Percentiles rank a stretch among this genome's conserved stretches.
These are phyloP conservation scores for Linanthus parryae DNA, from an alignment of 148 eudicot species.

Conservation along the genomic window DNA sequence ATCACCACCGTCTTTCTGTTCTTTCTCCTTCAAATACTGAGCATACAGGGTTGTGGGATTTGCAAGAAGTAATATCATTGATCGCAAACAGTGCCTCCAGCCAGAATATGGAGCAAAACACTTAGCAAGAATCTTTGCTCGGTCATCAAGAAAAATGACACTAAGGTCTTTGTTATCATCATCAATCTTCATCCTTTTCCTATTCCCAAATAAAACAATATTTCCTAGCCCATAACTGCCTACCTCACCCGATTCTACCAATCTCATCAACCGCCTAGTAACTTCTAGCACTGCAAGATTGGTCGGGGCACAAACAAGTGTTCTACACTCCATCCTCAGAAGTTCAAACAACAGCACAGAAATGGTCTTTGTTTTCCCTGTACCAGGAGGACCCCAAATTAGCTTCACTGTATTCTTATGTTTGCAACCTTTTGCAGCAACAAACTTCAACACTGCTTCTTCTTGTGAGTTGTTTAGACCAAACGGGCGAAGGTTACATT, in stretches of 20 bases:
- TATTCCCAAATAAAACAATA: conserved; percentile 52
- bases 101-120: conserved; percentile 42
- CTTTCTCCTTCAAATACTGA: conserved; percentile 20
- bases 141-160: conserved; percentile 39
- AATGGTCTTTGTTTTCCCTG: conserved; percentile 55
- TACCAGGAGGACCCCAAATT: conserved; percentile 71
- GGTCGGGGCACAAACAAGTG: conserved; percentile 47
- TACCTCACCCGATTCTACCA: conserved; percentile 3
- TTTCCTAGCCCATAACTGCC: conserved; percentile 47
- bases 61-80: conserved; percentile 43
- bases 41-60: conserved; percentile 31
- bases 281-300: conserved; percentile 42
- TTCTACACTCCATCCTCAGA: conserved; percentile 19
- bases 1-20: not conserved
- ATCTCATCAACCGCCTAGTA: conserved; percentile 17
- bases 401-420: conserved; percentile 28
- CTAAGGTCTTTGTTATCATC: conserved; percentile 31
- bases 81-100: conserved; percentile 31
- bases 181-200: conserved; percentile 44
- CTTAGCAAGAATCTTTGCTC: conserved; percentile 21
- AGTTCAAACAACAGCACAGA: conserved; percentile 26
- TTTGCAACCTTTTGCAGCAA: conserved; percentile 29
- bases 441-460: conserved; percentile 26
- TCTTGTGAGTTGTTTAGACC: conserved; percentile 36
- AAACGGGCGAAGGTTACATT: conserved; percentile 12